These are phyloP conservation scores for Capsicum chinense DNA, from an alignment of 257 asterid species.

Conservation along the genomic window DNA sequence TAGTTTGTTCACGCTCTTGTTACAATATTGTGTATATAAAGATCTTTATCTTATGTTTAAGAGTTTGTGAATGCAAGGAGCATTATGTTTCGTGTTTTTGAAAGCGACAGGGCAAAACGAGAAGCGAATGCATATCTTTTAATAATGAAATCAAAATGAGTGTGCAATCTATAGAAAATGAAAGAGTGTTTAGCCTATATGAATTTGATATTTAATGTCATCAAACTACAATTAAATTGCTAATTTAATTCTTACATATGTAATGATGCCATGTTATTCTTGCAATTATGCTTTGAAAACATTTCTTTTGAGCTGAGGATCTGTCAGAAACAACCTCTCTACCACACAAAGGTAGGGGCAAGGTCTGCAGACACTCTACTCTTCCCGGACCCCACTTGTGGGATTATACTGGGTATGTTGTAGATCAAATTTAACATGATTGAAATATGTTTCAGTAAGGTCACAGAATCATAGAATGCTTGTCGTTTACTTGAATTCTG, in stretches of 20 bases:
- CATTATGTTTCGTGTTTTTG: background rate
- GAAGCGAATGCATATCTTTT: background rate
- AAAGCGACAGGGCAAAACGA: background rate
- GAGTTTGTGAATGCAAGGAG: background rate
- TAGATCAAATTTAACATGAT: background rate
- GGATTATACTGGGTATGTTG: background rate
- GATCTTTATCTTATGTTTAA: background rate
- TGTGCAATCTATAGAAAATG: background rate
- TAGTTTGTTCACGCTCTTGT: background rate
- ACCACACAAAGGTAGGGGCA: too few species aligned
- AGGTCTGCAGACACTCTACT: too few species aligned
- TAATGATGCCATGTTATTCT: background rate
- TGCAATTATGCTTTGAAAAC: background rate
- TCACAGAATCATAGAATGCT: background rate
- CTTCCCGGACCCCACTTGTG: background rate
- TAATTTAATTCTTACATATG: background rate
- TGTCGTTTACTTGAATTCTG: background rate
- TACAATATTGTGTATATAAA: background rate
- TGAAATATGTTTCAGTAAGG: background rate
- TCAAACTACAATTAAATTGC: background rate
- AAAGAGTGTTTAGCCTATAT: background rate
- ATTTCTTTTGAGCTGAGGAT: background rate
- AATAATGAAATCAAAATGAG: background rate
- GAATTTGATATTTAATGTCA: background rate
- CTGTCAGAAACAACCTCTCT: too few species aligned